Percentiles rank a stretch among this genome's conserved stretches.
Conservation (phyloP, 2,329 filamentous ascomycete genomes). For the Diaporthe sp. region DNA sequence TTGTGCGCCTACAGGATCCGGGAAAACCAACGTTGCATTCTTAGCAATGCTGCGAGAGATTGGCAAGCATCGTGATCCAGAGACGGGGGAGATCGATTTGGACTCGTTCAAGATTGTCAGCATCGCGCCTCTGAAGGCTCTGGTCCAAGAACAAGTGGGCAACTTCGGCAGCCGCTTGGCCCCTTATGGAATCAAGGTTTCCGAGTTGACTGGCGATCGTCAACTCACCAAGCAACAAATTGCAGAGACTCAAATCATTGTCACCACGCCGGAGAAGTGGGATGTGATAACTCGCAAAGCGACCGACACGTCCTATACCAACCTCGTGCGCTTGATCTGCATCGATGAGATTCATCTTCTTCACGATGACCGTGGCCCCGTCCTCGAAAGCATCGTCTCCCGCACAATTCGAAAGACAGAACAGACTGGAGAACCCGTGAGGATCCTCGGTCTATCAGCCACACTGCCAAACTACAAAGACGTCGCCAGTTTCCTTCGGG, state of each 20-base stretch:
- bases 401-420: constrained; percentile 93
- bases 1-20: constrained; percentile 95
- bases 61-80: constrained; percentile 89
- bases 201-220: constrained; percentile 96
- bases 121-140: constrained; percentile 93
- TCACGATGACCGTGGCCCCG: constrained; percentile 96
- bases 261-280: constrained; percentile 99
- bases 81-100: constrained; percentile 92
- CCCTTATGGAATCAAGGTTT: constrained; percentile 89
- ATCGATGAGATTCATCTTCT: constrained; percentile 98
- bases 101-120: constrained; percentile 99
- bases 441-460: constrained; percentile 91
- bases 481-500: constrained; percentile 93
- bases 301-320: constrained; percentile 96
- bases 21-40: constrained; percentile 99
- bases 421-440: constrained; percentile 92
- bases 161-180: constrained; percentile 95
- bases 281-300: constrained; percentile 99
- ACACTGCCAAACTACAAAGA: constrained; percentile 97
- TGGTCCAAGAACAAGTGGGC: constrained; percentile 97
- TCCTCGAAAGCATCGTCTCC: constrained; percentile 96
- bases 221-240: constrained; percentile 99
- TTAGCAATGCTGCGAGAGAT: constrained; percentile 95
- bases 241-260: constrained; percentile 95
- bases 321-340: constrained; percentile 93